Percentiles rank a stretch among this genome's conserved stretches.
These are phyloP conservation scores for Blastobotrys attinorum DNA, from an alignment of 805 yeast species.

Conservation along the genomic window DNA sequence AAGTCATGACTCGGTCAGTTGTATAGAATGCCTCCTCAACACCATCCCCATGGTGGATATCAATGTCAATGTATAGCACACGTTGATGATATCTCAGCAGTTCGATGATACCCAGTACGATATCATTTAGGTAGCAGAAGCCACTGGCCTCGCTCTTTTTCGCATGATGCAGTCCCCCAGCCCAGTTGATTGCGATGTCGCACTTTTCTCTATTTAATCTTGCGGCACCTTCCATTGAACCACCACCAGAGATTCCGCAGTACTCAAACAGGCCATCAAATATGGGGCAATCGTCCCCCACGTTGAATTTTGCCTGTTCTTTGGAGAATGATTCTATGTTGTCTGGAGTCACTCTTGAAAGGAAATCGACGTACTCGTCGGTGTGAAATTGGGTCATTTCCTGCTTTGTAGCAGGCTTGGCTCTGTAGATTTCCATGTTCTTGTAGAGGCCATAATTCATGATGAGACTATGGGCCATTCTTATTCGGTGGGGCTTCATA, in stretches of 20 bases:
- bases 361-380: conserved; percentile 91
- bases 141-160: conserved; percentile 92
- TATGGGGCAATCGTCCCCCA: conserved; percentile 94
- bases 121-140: conserved; percentile 91
- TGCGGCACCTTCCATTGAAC: conserved; percentile 79
- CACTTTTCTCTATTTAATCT: conserved; percentile 78
- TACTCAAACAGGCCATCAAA: conserved; percentile 93
- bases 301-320: conserved; percentile 87
- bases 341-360: conserved; percentile 86
- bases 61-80: conserved; percentile 88
- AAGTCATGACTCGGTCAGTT: conserved; percentile 94
- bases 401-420: conserved; percentile 95
- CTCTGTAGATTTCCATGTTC: conserved; percentile 94
- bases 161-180: conserved; percentile 96
- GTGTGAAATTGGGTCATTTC: conserved; percentile 98
- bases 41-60: conserved; percentile 96
- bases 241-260: conserved; percentile 84
- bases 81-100: conserved; percentile 83
- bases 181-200: conserved; percentile 93
- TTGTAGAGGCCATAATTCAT: conserved; percentile 96
- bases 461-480: conserved; percentile 95
- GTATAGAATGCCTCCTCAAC: conserved; percentile 95
- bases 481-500: conserved; percentile 97
- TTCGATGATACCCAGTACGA: conserved; percentile 80
- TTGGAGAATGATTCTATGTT: conserved; percentile 78